Conservation (phyloP, 345 rosid genomes). For the Citrus medica region DNA sequence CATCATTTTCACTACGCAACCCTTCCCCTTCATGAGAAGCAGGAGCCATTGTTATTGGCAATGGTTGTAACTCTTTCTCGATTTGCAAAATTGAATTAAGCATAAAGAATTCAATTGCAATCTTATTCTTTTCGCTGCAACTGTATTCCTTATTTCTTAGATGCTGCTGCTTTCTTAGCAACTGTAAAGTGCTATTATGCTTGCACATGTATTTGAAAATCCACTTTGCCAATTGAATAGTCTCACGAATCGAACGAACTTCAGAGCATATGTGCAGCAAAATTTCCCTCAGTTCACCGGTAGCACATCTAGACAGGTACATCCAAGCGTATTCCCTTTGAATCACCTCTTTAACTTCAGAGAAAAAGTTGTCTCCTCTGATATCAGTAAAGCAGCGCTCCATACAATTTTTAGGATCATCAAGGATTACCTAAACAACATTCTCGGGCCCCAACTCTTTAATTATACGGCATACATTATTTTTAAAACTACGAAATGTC, state of each 20-base stretch:
- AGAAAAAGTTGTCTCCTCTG: background rate
- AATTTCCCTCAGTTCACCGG: background rate
- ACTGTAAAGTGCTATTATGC: background rate
- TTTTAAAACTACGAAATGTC: background rate
- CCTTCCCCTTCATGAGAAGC: background rate
- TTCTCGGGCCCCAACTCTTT: background rate
- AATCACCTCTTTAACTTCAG: background rate
- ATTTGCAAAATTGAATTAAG: slow-evolving; percentile 5
- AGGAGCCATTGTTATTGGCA: fast-evolving
- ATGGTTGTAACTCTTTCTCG: background rate
- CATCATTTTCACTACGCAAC: background rate
- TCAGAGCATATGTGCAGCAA: background rate
- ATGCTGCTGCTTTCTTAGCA: background rate
- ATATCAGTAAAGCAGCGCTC: background rate
- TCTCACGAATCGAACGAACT: background rate
- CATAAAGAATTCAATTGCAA: background rate
- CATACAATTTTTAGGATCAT: background rate
- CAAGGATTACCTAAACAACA: slow-evolving; percentile 13
- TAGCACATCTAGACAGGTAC: background rate
- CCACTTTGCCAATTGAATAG: background rate
- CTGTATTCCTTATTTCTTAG: background rate
- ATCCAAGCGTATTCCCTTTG: background rate
- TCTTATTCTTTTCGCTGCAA: background rate
- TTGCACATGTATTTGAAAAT: background rate
- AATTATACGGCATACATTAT: background rate